Evolutionary conservation across 176 grass and related monocot genomes (phyloP).

Genomic region (Aegilops longissima): DNA sequence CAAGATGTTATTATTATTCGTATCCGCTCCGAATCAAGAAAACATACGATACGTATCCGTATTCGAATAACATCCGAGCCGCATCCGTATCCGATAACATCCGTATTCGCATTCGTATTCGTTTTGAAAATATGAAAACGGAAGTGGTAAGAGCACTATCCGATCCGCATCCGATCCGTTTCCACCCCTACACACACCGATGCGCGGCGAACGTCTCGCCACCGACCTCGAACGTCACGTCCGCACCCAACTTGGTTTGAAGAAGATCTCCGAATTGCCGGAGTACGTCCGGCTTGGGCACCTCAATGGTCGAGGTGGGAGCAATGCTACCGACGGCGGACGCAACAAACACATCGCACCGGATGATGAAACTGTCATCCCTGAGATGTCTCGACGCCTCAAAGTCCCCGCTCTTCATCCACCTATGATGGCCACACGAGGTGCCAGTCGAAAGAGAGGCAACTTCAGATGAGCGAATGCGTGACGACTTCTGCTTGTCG

Average conservation of each 20-base stretch:
- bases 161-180: too few species aligned
- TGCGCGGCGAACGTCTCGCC: neutral
- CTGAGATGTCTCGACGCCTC: neutral
- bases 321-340: neutral
- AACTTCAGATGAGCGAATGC: neutral
- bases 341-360: neutral
- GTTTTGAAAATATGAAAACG: too few species aligned
- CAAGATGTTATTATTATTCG: too few species aligned
- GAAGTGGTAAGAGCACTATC: too few species aligned
- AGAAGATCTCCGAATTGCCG: neutral
- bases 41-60: too few species aligned
- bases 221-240: conserved; percentile 23
- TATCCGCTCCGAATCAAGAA: too few species aligned
- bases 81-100: too few species aligned
- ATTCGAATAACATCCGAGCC: too few species aligned
- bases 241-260: neutral
- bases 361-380: conserved; percentile 2
- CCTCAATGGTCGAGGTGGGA: neutral
- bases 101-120: too few species aligned
- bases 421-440: neutral
- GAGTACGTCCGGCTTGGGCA: conserved; percentile 1
- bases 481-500: neutral
- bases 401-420: neutral
- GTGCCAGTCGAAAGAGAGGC: neutral
- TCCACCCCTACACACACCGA: neutral